These are phyloP conservation scores for Arxiozyma bovina DNA, from an alignment of 1,139 yeast species.

Conservation along the genomic window DNA sequence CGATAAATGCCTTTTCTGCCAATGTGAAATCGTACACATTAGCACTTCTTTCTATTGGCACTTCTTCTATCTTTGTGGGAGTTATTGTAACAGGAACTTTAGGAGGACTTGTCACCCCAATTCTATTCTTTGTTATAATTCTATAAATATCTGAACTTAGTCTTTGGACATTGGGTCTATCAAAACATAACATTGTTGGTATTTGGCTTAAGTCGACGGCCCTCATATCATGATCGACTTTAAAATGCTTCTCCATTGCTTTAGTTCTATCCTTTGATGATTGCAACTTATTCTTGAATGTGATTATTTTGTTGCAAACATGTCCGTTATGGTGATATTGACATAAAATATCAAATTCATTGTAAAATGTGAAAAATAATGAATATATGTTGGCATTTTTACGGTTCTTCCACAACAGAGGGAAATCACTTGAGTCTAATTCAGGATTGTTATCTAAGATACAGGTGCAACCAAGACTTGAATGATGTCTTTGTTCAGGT, in stretches of 20 bases:
- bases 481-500: background rate
- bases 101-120: background rate
- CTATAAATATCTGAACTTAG: background rate
- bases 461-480: background rate
- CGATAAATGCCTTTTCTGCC: background rate
- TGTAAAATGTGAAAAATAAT: background rate
- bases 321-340: background rate
- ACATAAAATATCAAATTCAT: background rate
- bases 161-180: background rate
- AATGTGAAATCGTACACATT: background rate
- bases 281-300: background rate
- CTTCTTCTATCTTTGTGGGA: background rate
- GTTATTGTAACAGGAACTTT: background rate
- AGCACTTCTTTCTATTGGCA: background rate
- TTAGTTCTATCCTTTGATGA: background rate
- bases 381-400: background rate
- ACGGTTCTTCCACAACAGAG: background rate
- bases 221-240: background rate
- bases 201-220: background rate
- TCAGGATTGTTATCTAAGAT: background rate
- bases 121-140: background rate
- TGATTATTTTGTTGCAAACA: background rate
- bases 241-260: background rate
- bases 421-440: background rate
- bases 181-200: background rate